phyloP scores from a whole-genome alignment of 2,329 filamentous ascomycete species.

The Trichophyton verrucosum region DNA sequence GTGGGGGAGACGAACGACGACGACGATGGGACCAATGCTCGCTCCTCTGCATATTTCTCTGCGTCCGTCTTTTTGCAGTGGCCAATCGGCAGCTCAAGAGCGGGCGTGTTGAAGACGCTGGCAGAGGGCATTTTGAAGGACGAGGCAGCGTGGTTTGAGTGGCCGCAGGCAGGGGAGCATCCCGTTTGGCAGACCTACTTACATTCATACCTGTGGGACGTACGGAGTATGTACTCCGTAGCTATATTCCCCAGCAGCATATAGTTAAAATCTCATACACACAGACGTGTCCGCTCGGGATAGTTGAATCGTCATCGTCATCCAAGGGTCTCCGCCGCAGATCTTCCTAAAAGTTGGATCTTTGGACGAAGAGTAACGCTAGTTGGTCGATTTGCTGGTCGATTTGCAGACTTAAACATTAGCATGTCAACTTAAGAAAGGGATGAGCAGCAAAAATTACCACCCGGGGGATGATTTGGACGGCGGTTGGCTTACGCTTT shows the following conservation, averaged over 20 bases:
- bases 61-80: not conserved
- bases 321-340: not conserved
- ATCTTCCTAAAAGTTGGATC: not conserved
- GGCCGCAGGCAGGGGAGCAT: not conserved
- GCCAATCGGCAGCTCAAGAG: not conserved
- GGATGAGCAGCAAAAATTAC: not conserved
- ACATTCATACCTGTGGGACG: not conserved
- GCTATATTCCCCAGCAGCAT: too few relatives aligned
- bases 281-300: not conserved
- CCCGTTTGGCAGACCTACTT: not conserved
- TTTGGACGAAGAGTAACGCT: not conserved
- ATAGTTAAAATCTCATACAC: not conserved
- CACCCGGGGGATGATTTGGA: too few relatives aligned
- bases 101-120: not conserved
- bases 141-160: not conserved
- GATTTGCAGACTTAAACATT: not conserved
- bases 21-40: not conserved
- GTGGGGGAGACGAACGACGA: not conserved
- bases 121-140: not conserved
- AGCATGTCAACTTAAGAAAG: not conserved
- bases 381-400: not conserved
- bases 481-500: too few relatives aligned
- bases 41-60: not conserved
- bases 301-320: not conserved
- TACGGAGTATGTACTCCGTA: not conserved